Evolutionary conservation across 495 filamentous ascomycete species (phyloP), one percentile per base, ranked within the genome.

Genomic region (Penicillium angulare): DNA sequence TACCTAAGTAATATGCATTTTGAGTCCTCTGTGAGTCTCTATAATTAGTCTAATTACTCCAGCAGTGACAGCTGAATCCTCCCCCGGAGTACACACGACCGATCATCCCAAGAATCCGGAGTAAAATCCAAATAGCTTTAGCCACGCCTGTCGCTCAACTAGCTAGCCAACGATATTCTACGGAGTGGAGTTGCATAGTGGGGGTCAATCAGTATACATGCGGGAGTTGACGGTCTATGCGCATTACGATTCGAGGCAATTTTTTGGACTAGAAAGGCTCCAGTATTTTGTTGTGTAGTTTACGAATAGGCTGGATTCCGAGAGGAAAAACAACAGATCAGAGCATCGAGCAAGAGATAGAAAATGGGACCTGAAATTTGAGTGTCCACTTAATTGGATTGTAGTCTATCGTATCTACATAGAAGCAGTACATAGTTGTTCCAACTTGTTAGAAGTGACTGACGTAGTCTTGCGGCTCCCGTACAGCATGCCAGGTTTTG

Each of bases 271-370:
- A n/a, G n/a, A n/a, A n/a, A n/a, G n/a, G n/a, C n/a, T n/a, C n/a
- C n/a, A n/a, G n/a, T n/a, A n/a, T n/a, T n/a, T n/a, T n/a, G n/a
- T n/a, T n/a, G n/a, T n/a, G n/a, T n/a, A n/a, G n/a, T 45, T 26
- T 43, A 42, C 53, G 43, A 56, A 56, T 56, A 46, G 53, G 53
- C 53, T 47, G 47, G 27, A 9, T 56, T 56, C 47, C 53, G 34
- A 26, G 7, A 17, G 7, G 17, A n/a, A 15, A n/a, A 24, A 34
- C 4, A 27, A 43, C 34, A 38, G 50, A 48, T 7, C 34, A 20
- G n/a, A 13, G 35, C 35, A 38, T 17, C 0, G 0, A n/a, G n/a
- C n/a, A n/a, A n/a, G n/a, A n/a, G n/a, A n/a, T n/a, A n/a, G n/a
- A n/a, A n/a, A 4, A 3, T 15, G 20, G 36, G 36, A 23, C 7